These are phyloP conservation scores for Arachis monticola DNA, from an alignment of 331 rosid genomes.

Conservation along the genomic window DNA sequence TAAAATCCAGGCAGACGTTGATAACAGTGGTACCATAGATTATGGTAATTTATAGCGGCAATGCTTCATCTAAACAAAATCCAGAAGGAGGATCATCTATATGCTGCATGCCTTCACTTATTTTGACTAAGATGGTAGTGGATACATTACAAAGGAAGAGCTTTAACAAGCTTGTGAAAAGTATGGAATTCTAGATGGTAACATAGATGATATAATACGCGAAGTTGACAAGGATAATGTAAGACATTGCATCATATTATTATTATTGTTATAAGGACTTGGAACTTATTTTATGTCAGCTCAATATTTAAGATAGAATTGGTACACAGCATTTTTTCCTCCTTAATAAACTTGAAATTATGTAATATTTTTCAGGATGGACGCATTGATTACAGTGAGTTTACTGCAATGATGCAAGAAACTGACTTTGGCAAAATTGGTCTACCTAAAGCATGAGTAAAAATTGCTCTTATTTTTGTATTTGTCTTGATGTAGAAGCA, in stretches of 20 bases:
- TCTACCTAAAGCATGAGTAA: constrained; percentile 41
- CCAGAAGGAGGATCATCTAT: constrained; percentile 86
- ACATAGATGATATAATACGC: constrained; percentile 71
- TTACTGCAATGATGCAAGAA: constrained; percentile 93
- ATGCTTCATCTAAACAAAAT: constrained; percentile 88
- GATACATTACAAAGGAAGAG: constrained; percentile 84
- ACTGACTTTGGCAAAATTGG: constrained; percentile 59
- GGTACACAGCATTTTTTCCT: not conserved
- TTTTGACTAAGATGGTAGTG: constrained; percentile 90
- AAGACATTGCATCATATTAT: constrained; percentile 24
- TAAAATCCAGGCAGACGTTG: constrained; percentile 73
- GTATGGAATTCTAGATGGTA: constrained; percentile 70
- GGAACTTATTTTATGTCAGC: not conserved
- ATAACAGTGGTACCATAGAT: constrained; percentile 93
- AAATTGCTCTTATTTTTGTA: constrained; percentile 23
- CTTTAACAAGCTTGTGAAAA: constrained; percentile 80
- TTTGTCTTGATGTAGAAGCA: no score
- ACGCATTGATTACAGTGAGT: constrained; percentile 83
- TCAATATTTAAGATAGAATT: not conserved
- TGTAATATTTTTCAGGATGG: constrained; percentile 76
- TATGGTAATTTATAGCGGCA: constrained; percentile 87
- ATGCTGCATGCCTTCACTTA: constrained; percentile 70
- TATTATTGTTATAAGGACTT: not conserved
- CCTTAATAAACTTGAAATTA: constrained; percentile 17
- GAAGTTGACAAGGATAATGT: constrained; percentile 85